Base-by-base conservation (phyloP, 2,329 filamentous ascomycete species). In the Clarireedia hainanense region DNA sequence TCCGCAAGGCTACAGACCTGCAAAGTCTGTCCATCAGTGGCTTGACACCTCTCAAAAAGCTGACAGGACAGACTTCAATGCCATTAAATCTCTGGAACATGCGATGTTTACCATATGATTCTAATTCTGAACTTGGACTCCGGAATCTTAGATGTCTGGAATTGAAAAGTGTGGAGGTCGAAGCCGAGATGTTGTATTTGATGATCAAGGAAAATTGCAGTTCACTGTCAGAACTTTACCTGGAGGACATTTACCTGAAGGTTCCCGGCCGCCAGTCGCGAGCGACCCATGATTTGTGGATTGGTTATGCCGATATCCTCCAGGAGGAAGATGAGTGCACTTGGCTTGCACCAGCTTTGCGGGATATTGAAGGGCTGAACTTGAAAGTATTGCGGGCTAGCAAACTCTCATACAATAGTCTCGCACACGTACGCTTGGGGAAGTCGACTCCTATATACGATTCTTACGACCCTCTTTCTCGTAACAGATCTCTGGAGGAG, bases 11-110 rank as follows among this genome's bases (percentile, higher is more conserved):
- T 0, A 64, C 66, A 24, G 63, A 67, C 7, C 70, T 80, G 12
- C 68, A 74, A 59, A 78, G 72, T 46, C 66, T 80, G 17, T 79
- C 76, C 57, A 60, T 80, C 15, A 70, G 76, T 10, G 75, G 76
- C n/a, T 69, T 64, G 66, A 50, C 65, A 50, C 55, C 60, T 17
- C 64, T 63, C 48, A 63, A 64, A 52, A 57, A 62, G 17, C 61
- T 54, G 24, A 58, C 51, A 7, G 63, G 64, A 27, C 58, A 53
- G 52, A 59, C 64, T 39, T 50, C 49, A 14, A 58, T 58, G 5
- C 12, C 50, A 5, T 47, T 52, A 58, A 30, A 23, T 56, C 40
- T 57, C 43, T 43, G 67, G 67, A 61, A 48, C 6, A 68, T 68
- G 65, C 62, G 64, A 20, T 67, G 61, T 40, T 50, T 69, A 15